Conservation (phyloP, 2,329 filamentous ascomycete species). For the Neopestalotiopsis clavispora region DNA sequence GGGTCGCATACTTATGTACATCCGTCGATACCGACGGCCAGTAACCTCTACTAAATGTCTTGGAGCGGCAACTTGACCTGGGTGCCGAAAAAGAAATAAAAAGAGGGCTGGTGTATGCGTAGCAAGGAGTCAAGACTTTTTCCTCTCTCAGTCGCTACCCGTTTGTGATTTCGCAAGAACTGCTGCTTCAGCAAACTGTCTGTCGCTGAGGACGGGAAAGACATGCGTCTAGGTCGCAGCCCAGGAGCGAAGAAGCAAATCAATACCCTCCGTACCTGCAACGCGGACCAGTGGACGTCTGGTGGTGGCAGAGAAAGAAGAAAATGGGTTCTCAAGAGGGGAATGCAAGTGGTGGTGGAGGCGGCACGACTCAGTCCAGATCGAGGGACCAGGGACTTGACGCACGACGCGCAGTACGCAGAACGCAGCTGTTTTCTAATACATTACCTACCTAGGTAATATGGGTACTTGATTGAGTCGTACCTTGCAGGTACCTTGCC, state of each 20-base stretch:
- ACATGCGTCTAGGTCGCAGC: background rate
- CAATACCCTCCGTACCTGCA: background rate
- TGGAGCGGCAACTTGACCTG: background rate
- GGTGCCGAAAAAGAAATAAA: background rate
- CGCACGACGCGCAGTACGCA: background rate
- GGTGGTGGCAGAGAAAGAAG: background rate
- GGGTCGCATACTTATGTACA: background rate
- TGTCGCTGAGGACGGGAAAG: background rate
- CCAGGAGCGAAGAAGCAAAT: background rate
- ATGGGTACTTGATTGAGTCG: background rate
- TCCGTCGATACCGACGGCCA: background rate
- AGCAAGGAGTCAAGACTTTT: background rate
- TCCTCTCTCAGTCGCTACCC: no score
- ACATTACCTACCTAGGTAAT: background rate
- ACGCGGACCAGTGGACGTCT: background rate
- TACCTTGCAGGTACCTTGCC: background rate
- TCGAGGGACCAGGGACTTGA: background rate
- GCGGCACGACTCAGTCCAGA: constrained; percentile 7
- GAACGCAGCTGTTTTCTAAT: background rate
- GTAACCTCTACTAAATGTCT: background rate
- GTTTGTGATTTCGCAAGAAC: no score
- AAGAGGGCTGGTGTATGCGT: background rate
- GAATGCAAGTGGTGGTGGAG: background rate
- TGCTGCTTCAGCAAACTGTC: background rate
- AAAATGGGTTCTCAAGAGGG: background rate